phyloP scores from a whole-genome alignment of 208 protist genomes.

The Trypanosoma brucei region DNA sequence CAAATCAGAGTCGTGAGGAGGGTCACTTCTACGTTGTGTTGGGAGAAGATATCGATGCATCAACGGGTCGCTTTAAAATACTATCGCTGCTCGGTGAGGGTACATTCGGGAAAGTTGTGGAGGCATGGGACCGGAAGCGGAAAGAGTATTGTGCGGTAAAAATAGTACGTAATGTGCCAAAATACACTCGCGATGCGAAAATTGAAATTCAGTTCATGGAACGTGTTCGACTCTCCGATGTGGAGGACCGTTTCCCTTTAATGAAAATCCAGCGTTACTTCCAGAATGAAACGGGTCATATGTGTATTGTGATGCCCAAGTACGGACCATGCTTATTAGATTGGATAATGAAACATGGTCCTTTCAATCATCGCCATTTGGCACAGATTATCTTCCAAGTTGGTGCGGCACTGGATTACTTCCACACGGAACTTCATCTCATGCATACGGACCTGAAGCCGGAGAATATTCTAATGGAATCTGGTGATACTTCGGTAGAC shows the following conservation, averaged over 20 bases:
- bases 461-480: slow-evolving; percentile 75
- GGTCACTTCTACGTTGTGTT: slow-evolving; percentile 90
- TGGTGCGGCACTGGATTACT: slow-evolving; percentile 67
- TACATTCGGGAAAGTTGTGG: slow-evolving; percentile 87
- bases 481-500: slow-evolving; percentile 53
- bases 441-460: slow-evolving; percentile 91
- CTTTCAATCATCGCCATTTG: slow-evolving; percentile 65
- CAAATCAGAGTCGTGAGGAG: slow-evolving; percentile 84
- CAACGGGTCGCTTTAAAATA: slow-evolving; percentile 84
- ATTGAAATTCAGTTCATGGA: slow-evolving; percentile 88
- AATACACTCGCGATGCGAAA: slow-evolving; percentile 85
- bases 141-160: slow-evolving; percentile 87
- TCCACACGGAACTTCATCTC: slow-evolving; percentile 74
- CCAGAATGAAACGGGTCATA: slow-evolving; percentile 71
- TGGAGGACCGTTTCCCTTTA: slow-evolving; percentile 59
- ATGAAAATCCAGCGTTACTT: slow-evolving; percentile 84
- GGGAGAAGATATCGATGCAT: slow-evolving; percentile 86
- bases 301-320: slow-evolving; percentile 79
- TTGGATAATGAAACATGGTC: slow-evolving; percentile 74
- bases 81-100: slow-evolving; percentile 85
- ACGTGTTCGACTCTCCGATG: slow-evolving; percentile 59
- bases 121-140: slow-evolving; percentile 84
- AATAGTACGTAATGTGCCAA: slow-evolving; percentile 78
- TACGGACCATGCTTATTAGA: slow-evolving; percentile 71
- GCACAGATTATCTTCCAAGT: slow-evolving; percentile 77